Base-by-base conservation (phyloP, 768 basidiomycete genomes). In the Rhizopogon rudus region DNA sequence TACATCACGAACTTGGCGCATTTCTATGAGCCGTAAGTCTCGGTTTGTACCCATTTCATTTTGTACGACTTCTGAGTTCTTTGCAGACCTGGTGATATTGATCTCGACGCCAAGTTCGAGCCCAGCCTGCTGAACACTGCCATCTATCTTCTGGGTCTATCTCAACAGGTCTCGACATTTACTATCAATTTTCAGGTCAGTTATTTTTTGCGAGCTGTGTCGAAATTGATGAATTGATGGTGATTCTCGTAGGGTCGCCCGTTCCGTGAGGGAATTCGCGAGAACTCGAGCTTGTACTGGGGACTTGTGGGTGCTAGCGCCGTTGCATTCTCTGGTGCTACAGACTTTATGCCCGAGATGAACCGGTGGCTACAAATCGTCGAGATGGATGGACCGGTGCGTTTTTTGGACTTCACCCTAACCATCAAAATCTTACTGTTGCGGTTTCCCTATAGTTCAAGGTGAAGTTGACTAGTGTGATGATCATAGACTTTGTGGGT, bases 111-210 rank as follows among this genome's bases (percentile, higher is more conserved):
- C 52, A 95, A 97, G 68, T 99, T 97, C 63, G 92, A 93, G 67
- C 96, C 97, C 0, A 91, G 86, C 60, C 74, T 99, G 46, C 77
- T 99, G 56, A 99, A 98, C 76, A 96, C 95, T 2, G 93, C 94
- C 41, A 96, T 99, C 64, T 99, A 95, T 74, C 83, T 98, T 29
- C 79, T 99, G 51, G 89, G 95, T 52, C 80, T 98, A 39, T 95
- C 92, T 2, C 96, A 99, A 68, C 97, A 99, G 70, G 96, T 99
- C 2, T 98, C 96, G 6, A 98, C 97, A 0, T 98, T 99, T 65
- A 87, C 94, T 3, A 93, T 98, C 75, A 99, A 99, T 76, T 99
- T 95, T 81, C 93, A 94, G 76, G 86, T 84, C 61, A 29, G 44
- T 33, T 28, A 5, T 22, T 14, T 9, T 33, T 8, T 1, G 20